Evolutionary conservation across 805 yeast genomes (phyloP).

Genomic region (Candida ipomoeae): DNA sequence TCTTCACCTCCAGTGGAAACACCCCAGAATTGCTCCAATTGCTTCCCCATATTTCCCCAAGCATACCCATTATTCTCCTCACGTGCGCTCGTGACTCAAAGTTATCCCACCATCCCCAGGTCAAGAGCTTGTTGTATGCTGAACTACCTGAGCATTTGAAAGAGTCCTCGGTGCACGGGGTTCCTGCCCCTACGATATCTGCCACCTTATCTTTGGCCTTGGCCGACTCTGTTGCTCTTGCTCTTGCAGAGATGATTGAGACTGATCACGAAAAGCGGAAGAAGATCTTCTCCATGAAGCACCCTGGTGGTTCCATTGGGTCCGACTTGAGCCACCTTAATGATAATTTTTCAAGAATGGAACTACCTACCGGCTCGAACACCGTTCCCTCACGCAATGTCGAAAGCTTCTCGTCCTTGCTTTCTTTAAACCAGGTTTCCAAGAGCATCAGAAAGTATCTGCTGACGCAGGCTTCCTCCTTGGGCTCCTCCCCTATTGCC

Average conservation of each 20-base stretch:
- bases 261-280: constrained; percentile 52
- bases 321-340: constrained; percentile 36
- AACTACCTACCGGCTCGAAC: constrained; percentile 3
- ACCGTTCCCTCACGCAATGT: constrained; percentile 4
- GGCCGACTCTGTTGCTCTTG: constrained; percentile 75
- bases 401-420: constrained; percentile 16
- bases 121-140: constrained; percentile 53
- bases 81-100: constrained; percentile 60
- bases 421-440: constrained; percentile 15
- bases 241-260: constrained; percentile 64
- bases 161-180: constrained; percentile 66
- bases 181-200: constrained; percentile 85
- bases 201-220: constrained; percentile 72
- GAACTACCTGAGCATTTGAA: constrained; percentile 54
- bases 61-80: constrained; percentile 54
- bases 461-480: constrained; percentile 6
- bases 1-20: constrained; percentile 77
- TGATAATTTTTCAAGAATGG: constrained; percentile 19
- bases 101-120: constrained; percentile 48
- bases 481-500: constrained; percentile 7
- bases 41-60: constrained; percentile 52
- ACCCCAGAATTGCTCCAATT: constrained; percentile 68
- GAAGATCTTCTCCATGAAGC: constrained; percentile 61
- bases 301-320: constrained; percentile 93
- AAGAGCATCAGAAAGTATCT: neutral